Evolutionary conservation across 208 protist species (phyloP), one percentile per base, ranked within the genome.

Genomic region (Leishmania turanica): DNA sequence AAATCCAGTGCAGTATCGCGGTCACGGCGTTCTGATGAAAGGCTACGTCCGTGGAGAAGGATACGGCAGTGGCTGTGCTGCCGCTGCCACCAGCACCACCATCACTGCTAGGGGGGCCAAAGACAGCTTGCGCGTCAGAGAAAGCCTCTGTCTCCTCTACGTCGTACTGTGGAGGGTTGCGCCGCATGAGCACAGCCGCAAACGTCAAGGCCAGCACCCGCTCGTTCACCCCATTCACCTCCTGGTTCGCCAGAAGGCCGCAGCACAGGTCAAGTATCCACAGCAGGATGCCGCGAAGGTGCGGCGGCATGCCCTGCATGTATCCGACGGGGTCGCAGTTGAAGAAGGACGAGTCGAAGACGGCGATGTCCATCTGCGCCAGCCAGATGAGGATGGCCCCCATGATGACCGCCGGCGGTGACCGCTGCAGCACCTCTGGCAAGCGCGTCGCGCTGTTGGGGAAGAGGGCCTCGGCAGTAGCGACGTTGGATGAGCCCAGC

Each of bases 231-330:
- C 89, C 94, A 82, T 96, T 97, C 62, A 83, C 78, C 8, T 72
- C 81, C 34, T 81, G 84, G 81, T 97, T 94, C 40, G 85, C 74
- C 54, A 97, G 81, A 37, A 97, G 80, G 8, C 87, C 92, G 73
- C 87, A 91, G 83, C 89, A 95, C 54, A 96, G 79, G 75, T 96
- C 94, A 11, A 95, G 51, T 42, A 95, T 84, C 89, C 88, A 97
- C 64, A 94, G 47, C 54, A 97, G 66, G 9, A 97, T 83, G 11
- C 94, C 94, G 2, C 87, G 90, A 65, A 90, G 79, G 77, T 94
- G 81, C 0, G 92, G 91, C 45, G 89, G 89, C 86, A 94, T 88
- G n/a, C 84, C 83, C 80, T 92, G 91, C 62, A 97, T 78, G 81
- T 97, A 97, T 17, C 82, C 89, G 62, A 94, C 87, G 9, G 94